Percentiles rank a stretch among this genome's conserved stretches.
These are phyloP conservation scores for Candida labiduridarum DNA, from an alignment of 1,139 yeast genomes.

Conservation along the genomic window DNA sequence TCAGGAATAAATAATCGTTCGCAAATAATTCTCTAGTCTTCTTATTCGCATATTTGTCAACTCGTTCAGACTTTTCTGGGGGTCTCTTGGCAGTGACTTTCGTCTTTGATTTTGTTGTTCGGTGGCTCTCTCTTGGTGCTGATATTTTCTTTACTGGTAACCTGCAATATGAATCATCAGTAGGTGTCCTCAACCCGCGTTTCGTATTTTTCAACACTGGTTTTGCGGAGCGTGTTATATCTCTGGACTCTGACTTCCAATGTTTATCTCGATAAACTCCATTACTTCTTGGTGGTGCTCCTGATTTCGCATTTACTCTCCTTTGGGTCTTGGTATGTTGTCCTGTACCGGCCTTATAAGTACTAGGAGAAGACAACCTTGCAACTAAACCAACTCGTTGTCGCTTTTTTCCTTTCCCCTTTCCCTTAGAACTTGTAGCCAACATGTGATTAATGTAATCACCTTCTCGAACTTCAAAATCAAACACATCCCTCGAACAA, in stretches of 20 bases:
- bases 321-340: not conserved
- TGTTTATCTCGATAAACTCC: not conserved
- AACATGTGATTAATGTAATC: constrained; percentile 12
- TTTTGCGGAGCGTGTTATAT: not conserved
- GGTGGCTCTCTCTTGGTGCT: not conserved
- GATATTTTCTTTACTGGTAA: constrained; percentile 9
- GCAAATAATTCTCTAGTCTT: constrained; percentile 15
- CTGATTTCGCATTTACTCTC: not conserved
- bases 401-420: not conserved
- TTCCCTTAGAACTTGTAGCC: constrained; percentile 1
- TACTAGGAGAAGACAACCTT: not conserved
- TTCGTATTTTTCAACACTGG: not conserved
- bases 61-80: not conserved
- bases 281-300: not conserved
- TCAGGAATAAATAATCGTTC: constrained; percentile 25
- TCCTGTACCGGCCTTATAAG: not conserved
- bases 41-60: not conserved
- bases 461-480: constrained; percentile 13
- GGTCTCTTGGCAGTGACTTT: not conserved
- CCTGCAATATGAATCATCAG: constrained; percentile 8
- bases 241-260: not conserved
- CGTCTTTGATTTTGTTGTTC: not conserved
- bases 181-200: not conserved
- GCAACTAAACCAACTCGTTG: not conserved
- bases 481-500: not conserved